Evolutionary conservation across 352 stramenopile species (phyloP).

Genomic region (Pythium brassicae): DNA sequence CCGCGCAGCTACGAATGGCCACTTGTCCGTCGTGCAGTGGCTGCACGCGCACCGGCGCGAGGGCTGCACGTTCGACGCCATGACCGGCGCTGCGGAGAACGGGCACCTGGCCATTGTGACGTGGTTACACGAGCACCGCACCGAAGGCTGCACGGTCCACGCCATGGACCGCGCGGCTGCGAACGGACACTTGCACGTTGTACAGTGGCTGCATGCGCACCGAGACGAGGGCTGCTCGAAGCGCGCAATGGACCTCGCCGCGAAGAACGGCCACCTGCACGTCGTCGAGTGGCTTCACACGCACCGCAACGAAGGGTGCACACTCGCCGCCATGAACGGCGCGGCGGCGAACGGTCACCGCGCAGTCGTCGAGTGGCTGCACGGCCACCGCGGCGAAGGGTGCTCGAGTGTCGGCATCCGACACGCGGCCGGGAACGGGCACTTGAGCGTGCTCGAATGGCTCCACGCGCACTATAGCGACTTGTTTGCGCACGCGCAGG

Average conservation of each 20-base stretch:
- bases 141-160: constrained; percentile 31
- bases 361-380: constrained; percentile 52
- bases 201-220: constrained; percentile 42
- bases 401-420: constrained; percentile 29
- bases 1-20: constrained; percentile 30
- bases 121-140: constrained; percentile 31
- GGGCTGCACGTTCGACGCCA: constrained; percentile 33
- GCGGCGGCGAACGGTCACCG: constrained; percentile 41
- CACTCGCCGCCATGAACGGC: constrained; percentile 41
- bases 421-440: constrained; percentile 33
- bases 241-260: constrained; percentile 42
- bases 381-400: constrained; percentile 33
- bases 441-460: constrained; percentile 34
- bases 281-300: constrained; percentile 47
- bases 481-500: constrained; percentile 19
- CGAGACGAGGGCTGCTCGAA: constrained; percentile 30
- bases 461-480: constrained; percentile 24
- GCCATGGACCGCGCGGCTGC: constrained; percentile 46
- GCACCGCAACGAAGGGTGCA: constrained; percentile 33
- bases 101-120: constrained; percentile 31
- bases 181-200: constrained; percentile 37
- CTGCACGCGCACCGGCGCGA: constrained; percentile 29
- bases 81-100: constrained; percentile 31
- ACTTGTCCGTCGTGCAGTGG: constrained; percentile 34
- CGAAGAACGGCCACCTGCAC: constrained; percentile 44